These are phyloP conservation scores for Saccharomyces cerevisiae DNA, from an alignment of 805 yeast genomes.

Conservation along the genomic window DNA sequence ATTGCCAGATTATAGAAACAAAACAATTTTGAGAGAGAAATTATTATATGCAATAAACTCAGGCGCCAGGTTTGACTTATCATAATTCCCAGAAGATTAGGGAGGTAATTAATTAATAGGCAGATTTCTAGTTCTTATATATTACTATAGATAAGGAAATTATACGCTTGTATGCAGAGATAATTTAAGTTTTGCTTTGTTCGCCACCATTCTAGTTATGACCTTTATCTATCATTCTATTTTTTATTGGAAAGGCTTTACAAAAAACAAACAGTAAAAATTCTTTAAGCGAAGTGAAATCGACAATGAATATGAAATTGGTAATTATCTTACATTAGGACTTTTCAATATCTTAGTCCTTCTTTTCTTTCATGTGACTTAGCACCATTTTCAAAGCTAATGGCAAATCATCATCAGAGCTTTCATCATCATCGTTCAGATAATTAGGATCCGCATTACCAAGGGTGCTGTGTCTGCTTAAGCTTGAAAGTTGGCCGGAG, in stretches of 20 bases:
- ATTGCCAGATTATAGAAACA: conserved; percentile 72
- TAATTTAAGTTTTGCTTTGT: not conserved
- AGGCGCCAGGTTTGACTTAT: conserved; percentile 82
- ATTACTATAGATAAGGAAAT: not conserved
- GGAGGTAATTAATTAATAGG: not conserved
- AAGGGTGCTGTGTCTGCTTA: conserved; percentile 6
- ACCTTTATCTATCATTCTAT: not conserved
- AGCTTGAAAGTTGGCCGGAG: conserved; percentile 7
- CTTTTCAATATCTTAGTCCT: not conserved
- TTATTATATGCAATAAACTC: conserved; percentile 70
- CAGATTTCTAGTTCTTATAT: not conserved
- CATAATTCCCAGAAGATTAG: conserved; percentile 27
- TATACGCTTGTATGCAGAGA: not conserved
- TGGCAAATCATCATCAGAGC: conserved; percentile 29
- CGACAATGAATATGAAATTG: not conserved
- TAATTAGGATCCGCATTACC: conserved; percentile 20
- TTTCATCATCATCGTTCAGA: conserved; percentile 11
- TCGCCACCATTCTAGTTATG: not conserved
- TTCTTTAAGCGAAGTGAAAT: not conserved
- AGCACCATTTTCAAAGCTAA: conserved; percentile 33
- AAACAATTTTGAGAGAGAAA: conserved; percentile 48
- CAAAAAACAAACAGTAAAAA: not conserved
- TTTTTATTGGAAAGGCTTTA: not conserved
- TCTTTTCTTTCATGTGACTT: conserved; percentile 15
- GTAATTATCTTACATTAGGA: not conserved